A percentile compares a stretch with the other conserved stretches of the same genome.
Evolutionary conservation across 2,329 filamentous ascomycete species (phyloP).

Genomic region (Trichoderma oligosporum): DNA sequence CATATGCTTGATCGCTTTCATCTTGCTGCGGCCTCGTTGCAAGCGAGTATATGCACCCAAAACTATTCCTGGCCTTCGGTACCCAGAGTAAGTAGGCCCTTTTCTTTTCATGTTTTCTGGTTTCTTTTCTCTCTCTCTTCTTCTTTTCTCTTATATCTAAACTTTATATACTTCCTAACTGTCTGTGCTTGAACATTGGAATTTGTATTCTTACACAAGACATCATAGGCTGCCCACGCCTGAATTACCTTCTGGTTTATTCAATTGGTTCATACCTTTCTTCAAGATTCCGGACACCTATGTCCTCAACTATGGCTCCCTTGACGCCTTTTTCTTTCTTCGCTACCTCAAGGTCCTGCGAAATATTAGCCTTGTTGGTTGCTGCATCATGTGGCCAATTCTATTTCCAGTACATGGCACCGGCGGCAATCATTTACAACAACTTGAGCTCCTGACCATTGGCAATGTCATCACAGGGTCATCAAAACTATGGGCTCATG

Average conservation of each 20-base stretch:
- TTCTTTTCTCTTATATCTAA: no score
- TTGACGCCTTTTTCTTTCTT: slow-evolving; percentile 88
- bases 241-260: slow-evolving; percentile 54
- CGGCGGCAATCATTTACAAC: slow-evolving; percentile 58
- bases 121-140: not conserved
- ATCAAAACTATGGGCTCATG: slow-evolving; percentile 72
- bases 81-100: slow-evolving; percentile 35
- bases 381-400: slow-evolving; percentile 79
- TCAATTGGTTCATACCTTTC: slow-evolving; percentile 67
- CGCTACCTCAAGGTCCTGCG: slow-evolving; percentile 68
- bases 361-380: slow-evolving; percentile 79
- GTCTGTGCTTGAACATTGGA: not conserved
- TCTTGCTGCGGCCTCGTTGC: slow-evolving; percentile 44
- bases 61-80: slow-evolving; percentile 46
- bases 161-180: not conserved
- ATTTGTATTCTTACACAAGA: not conserved
- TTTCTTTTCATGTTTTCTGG: no score
- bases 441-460: slow-evolving; percentile 77
- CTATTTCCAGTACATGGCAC: slow-evolving; percentile 84
- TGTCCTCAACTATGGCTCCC: slow-evolving; percentile 82
- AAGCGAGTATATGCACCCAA: slow-evolving; percentile 55
- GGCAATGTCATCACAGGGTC: slow-evolving; percentile 66
- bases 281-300: slow-evolving; percentile 70
- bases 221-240: slow-evolving; percentile 55
- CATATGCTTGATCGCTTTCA: slow-evolving; percentile 50